Percentiles rank a stretch among this genome's conserved stretches.
These are phyloP conservation scores for Myriosclerotinia curreyana DNA, from an alignment of 2,329 filamentous ascomycete species.

Conservation along the genomic window DNA sequence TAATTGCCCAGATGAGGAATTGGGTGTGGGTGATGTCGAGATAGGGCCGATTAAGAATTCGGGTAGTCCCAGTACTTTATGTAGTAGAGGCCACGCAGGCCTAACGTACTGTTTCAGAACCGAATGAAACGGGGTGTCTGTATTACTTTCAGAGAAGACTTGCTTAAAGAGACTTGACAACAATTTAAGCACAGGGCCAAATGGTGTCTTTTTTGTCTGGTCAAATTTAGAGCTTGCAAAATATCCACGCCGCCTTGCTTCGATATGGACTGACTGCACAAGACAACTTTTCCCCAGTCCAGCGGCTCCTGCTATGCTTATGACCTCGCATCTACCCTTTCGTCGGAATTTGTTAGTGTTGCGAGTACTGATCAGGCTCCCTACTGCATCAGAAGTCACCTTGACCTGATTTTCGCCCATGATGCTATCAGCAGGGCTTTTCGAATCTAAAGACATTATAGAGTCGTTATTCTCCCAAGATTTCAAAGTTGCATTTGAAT, in stretches of 20 bases:
- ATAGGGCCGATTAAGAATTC: slow-evolving; percentile 62
- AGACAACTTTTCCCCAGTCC: slow-evolving; percentile 65
- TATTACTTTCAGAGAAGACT: slow-evolving; percentile 64
- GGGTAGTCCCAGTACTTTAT: slow-evolving; percentile 59
- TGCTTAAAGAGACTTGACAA: slow-evolving; percentile 65
- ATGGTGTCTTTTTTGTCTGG: slow-evolving; percentile 57
- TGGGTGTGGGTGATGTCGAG: slow-evolving; percentile 3
- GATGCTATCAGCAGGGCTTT: slow-evolving; percentile 30
- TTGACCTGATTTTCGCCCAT: slow-evolving; percentile 22
- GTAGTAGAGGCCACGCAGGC: slow-evolving; percentile 62
- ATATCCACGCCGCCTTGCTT: slow-evolving; percentile 60
- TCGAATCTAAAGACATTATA: slow-evolving; percentile 27
- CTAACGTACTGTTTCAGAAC: slow-evolving; percentile 59
- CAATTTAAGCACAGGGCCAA: slow-evolving; percentile 62
- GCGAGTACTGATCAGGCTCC: slow-evolving; percentile 32
- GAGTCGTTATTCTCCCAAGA: slow-evolving; percentile 37
- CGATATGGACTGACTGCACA: slow-evolving; percentile 59
- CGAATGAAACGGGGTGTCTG: slow-evolving; percentile 61
- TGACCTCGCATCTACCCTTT: slow-evolving; percentile 61
- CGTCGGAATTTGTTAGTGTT: slow-evolving; percentile 53
- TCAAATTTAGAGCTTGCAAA: slow-evolving; percentile 67
- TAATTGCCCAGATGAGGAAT: slow-evolving; percentile 24
- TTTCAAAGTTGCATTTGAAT: slow-evolving; percentile 23
- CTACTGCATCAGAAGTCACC: slow-evolving; percentile 35
- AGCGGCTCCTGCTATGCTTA: slow-evolving; percentile 58